Base-by-base conservation (phyloP, 192 early-diverging fungal species). In the Linnemannia exigua region DNA sequence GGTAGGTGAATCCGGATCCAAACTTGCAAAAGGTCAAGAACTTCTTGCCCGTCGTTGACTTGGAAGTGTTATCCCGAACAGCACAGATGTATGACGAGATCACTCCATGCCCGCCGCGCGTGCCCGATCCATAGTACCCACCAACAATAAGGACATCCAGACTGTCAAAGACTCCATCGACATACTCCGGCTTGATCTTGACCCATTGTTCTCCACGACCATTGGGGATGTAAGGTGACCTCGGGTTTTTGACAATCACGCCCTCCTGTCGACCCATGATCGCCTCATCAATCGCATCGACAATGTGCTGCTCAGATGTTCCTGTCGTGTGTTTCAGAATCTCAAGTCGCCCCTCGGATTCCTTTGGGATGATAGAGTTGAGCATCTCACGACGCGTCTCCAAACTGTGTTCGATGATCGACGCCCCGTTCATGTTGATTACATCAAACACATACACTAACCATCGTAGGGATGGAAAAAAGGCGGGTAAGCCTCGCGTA, bases 161-260 rank as follows among this genome's bases (percentile, higher is more conserved):
- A 77, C 93, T 93, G 67, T 97, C 94, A 48, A 88, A 90, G 4
- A 96, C 81, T 6, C 85, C 75, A 52, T 94, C 93, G 17, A 96
- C 84, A 81, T 96, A 97, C 20, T 97, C 96, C 0, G 96, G 93
- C 75, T 94, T 97, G 20, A 97, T 75, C 73, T 97, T 97, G 37
- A 96, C 72, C 95, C 96, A 97, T 31, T 89, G 86, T 25, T 88
- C 63, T 25, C 84, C 77, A 19, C 93, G 88, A 67, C 88, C 88
- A 35, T 91, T 87, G 17, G 89, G 89, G 5, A 78, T 68, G 84
- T 97, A 97, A 5, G 35, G 37, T 14, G 91, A 88, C 9, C 70
- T 58, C 4, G 95, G 95, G 54, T 94, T 90, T 76, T 97, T 97
- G 44, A 97, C 84, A 48, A 96, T 90, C 52, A 97, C 87, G 0